Percentiles rank a stretch among this genome's conserved stretches.
phyloP scores from a whole-genome alignment of 2,329 filamentous ascomycete genomes.

The Tricladium varicosporioides region DNA sequence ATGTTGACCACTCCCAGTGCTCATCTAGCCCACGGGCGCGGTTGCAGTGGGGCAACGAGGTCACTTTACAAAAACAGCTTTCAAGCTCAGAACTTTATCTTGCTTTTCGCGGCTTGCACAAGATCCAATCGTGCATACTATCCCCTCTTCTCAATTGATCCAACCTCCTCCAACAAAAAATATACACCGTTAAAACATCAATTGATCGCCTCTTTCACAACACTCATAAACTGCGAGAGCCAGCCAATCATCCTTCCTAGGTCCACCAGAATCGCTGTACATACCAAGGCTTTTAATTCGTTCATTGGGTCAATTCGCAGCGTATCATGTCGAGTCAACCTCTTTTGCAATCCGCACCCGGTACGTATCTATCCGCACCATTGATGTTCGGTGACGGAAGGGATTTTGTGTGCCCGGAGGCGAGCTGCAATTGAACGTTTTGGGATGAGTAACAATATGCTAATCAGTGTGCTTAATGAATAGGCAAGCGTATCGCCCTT shows the following conservation, averaged over 20 bases:
- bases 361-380: conserved; percentile 47
- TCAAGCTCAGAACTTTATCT: conserved; percentile 5
- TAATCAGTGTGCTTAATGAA: not conserved
- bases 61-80: not conserved
- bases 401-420: too few relatives aligned
- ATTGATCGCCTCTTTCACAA: not conserved
- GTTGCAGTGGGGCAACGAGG: not conserved
- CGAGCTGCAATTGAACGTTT: not conserved
- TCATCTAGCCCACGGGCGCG: conserved; percentile 1
- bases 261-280: not conserved
- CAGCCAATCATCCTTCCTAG: conserved; percentile 3
- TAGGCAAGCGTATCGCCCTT: conserved; percentile 97
- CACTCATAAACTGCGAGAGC: conserved; percentile 2
- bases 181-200: not conserved
- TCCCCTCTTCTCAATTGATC: not conserved
- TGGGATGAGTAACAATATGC: not conserved
- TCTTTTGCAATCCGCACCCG: conserved; percentile 89
- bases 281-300: conserved; percentile 1
- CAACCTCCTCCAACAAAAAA: not conserved
- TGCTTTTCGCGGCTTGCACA: not conserved
- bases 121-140: not conserved
- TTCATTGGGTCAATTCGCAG: not conserved
- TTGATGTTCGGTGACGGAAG: not conserved
- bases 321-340: conserved; percentile 85
- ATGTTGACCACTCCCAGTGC: conserved; percentile 7